phyloP scores from a whole-genome alignment of 768 basidiomycete species.

The Lactarius sp. region DNA sequence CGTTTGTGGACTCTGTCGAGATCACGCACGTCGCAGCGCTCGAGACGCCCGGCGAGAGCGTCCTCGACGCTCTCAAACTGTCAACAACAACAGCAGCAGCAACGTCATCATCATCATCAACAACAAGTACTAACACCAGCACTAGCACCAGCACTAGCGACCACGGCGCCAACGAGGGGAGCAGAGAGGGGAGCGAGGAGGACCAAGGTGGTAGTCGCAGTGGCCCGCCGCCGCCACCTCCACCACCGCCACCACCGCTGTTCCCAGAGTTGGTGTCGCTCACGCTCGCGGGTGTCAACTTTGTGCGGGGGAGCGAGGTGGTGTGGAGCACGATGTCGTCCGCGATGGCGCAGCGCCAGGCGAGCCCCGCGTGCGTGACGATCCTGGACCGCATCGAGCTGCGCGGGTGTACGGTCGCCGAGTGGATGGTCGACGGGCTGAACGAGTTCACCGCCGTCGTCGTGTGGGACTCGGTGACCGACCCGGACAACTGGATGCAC shows the following conservation, averaged over 20 bases:
- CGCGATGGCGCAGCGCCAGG: slow-evolving; percentile 10
- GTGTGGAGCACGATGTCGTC: slow-evolving; percentile 1
- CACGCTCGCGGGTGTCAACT: slow-evolving; percentile 13
- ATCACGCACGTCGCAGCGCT: slow-evolving; percentile 14
- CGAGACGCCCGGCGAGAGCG: slow-evolving; percentile 11
- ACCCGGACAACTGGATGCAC: slow-evolving; percentile 19
- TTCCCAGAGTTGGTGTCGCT: slow-evolving; percentile 16
- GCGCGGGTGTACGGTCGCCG: slow-evolving; percentile 15
- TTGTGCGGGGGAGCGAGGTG: slow-evolving; percentile 7
- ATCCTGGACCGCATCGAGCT: slow-evolving; percentile 20
- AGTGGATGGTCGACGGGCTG: slow-evolving; percentile 8
- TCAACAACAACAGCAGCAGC: background rate
- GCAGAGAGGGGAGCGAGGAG: background rate
- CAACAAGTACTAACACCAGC: background rate
- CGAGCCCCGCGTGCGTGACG: slow-evolving; percentile 18
- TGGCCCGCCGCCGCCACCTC: background rate
- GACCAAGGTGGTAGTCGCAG: background rate
- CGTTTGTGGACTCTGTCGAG: slow-evolving; percentile 6
- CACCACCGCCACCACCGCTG: background rate
- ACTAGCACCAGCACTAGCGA: background rate
- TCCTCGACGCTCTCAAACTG: slow-evolving; percentile 10
- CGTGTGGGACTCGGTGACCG: slow-evolving; percentile 19
- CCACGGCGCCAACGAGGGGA: too few relatives aligned
- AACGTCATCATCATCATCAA: background rate
- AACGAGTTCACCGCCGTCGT: slow-evolving; percentile 19